Base-by-base conservation (phyloP, 768 basidiomycete genomes). In the Russula vinacea region DNA sequence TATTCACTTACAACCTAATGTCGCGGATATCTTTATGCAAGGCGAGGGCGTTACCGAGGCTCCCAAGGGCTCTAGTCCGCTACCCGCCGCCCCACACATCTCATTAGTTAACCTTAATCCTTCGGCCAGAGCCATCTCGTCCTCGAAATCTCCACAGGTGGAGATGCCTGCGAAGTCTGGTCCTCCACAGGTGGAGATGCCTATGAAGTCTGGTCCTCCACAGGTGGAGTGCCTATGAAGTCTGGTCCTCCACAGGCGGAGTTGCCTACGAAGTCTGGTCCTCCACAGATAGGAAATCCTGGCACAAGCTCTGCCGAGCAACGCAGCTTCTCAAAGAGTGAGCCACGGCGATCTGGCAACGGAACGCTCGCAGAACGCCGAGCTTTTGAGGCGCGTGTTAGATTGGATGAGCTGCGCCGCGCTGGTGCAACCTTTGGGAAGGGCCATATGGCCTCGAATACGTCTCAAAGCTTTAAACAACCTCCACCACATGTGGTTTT, bases 361-460 rank as follows among this genome's bases (percentile, higher is more conserved):
- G 59, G 55, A 39, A 51, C 59, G 24, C 55, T 65, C n/a, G 64
- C 64, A 39, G 24, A 57, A 24, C 64, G 55, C 42, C 52, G 64
- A 44, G 60, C 64, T 17, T 29, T 45, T 11, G 64, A 57, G 50
- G 64, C 64, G n/a, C 64, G 55, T 8, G 24, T n/a, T n/a, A 65
- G 64, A 35, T 39, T 65, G 29, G 49, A 45, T 11, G 55, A 51
- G 33, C n/a, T 65, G 33, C 64, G 64, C 16, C 64, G 64, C 11
- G 64, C 55, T 29, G 59, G 49, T 37, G 32, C 40, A 19, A n/a
- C 10, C n/a, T 19, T 56, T 22, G 42, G 40, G 50, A 26, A 45
- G 44, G 33, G 55, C 42, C 47, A 17, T 44, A 17, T 19, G 32
- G n/a, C 42, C 16, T 45, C 16, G 49, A 39, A 52, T 26, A 17